Evolutionary conservation across 768 basidiomycete species (phyloP).

Genomic region (Boletus pseudopeckii): DNA sequence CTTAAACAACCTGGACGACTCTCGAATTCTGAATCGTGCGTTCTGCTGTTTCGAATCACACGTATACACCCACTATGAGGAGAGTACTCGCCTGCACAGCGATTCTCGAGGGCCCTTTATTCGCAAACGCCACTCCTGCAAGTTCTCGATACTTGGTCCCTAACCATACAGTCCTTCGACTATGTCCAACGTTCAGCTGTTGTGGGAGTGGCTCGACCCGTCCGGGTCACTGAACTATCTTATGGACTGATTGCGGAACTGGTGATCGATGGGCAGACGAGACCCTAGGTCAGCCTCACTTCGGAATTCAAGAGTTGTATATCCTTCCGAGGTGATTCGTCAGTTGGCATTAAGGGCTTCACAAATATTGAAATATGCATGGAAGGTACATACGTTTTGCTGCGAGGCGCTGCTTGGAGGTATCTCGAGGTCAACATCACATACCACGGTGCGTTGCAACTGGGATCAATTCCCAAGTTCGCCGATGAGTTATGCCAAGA

Average conservation of each 20-base stretch:
- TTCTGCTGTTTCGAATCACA: background rate
- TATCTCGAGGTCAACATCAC: background rate
- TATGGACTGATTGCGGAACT: background rate
- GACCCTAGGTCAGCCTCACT: background rate
- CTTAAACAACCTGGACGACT: background rate
- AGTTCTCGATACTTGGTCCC: background rate
- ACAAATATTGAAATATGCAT: background rate
- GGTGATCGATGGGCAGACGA: background rate
- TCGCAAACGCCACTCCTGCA: conserved; percentile 4
- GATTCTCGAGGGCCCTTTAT: background rate
- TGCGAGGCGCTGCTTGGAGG: background rate
- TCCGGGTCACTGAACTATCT: background rate
- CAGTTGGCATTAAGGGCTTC: background rate
- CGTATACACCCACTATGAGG: background rate
- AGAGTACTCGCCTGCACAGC: conserved; percentile 8
- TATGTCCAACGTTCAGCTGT: background rate
- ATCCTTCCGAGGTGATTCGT: background rate
- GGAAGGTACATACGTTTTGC: background rate
- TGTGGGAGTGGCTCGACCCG: background rate
- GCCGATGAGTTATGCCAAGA: background rate
- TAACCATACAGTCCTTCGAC: background rate
- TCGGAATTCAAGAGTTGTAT: background rate
- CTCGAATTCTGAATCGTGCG: background rate
- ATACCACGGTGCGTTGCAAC: background rate
- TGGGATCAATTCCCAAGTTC: background rate